A percentile compares a stretch with the other conserved stretches of the same genome.
phyloP scores from a whole-genome alignment of 2,329 filamentous ascomycete species.

The Ambrosiella xylebori region DNA sequence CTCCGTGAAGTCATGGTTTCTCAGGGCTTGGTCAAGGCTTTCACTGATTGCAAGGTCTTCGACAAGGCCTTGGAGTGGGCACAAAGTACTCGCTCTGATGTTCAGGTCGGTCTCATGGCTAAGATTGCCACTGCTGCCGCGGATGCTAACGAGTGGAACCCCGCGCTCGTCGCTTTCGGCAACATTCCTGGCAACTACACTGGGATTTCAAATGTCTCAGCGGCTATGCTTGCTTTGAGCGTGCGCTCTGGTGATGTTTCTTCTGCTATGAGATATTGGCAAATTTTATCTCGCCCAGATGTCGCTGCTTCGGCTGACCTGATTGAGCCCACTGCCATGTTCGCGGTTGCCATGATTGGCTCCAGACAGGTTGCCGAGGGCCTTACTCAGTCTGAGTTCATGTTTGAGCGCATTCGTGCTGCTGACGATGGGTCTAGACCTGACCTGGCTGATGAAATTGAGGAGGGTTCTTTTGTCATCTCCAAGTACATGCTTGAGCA shows the following conservation, averaged over 20 bases:
- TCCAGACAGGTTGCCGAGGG: constrained; percentile 73
- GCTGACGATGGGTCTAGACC: constrained; percentile 26
- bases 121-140: constrained; percentile 63
- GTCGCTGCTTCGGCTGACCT: constrained; percentile 44
- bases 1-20: constrained; percentile 57
- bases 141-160: constrained; percentile 53
- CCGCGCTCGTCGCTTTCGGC: constrained; percentile 50
- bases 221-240: constrained; percentile 74
- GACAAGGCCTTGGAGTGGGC: constrained; percentile 60
- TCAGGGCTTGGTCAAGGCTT: constrained; percentile 62
- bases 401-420: constrained; percentile 70
- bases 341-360: constrained; percentile 70
- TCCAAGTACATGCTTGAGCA: constrained; percentile 40
- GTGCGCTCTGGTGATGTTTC: constrained; percentile 66
- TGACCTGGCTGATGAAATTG: constrained; percentile 60
- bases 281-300: constrained; percentile 46
- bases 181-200: constrained; percentile 35
- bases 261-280: constrained; percentile 66
- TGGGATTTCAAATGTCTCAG: constrained; percentile 41
- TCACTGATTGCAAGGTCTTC: constrained; percentile 53
- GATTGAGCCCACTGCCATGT: constrained; percentile 83
- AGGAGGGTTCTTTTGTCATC: constrained; percentile 64
- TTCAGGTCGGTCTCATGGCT: constrained; percentile 46
- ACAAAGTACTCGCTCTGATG: constrained; percentile 35
- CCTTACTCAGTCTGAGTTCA: constrained; percentile 58